phyloP scores from a whole-genome alignment of 2,329 filamentous ascomycete species.

The Verticillium albo-atrum region DNA sequence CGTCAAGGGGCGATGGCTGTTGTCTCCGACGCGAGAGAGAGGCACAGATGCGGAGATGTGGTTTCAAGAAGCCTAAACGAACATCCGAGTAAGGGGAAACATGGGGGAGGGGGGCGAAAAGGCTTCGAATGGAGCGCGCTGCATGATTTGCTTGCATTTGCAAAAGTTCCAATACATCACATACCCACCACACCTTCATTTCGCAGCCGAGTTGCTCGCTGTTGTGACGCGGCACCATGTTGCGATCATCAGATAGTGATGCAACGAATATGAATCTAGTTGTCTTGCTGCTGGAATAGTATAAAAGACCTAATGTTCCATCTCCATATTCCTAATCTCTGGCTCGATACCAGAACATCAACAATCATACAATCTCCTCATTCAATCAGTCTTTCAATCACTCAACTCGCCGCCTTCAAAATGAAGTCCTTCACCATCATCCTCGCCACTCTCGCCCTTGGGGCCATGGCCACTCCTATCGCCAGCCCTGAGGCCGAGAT shows the following conservation, averaged over 20 bases:
- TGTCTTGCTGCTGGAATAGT: not conserved
- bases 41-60: too few relatives aligned
- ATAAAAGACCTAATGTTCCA: not conserved
- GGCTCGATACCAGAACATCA: not conserved
- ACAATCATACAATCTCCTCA: not conserved
- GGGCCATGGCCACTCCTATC: not conserved
- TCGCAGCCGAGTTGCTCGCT: not conserved
- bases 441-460: not conserved
- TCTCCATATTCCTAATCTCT: not conserved
- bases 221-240: not conserved
- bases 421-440: not conserved
- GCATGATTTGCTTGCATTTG: not conserved
- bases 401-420: not conserved
- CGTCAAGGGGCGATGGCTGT: too few relatives aligned
- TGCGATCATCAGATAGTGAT: not conserved
- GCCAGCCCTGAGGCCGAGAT: not conserved
- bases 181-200: not conserved
- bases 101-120: too few relatives aligned
- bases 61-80: too few relatives aligned
- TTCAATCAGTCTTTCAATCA: not conserved
- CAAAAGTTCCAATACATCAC: not conserved
- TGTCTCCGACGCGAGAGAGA: too few relatives aligned
- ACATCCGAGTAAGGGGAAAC: too few relatives aligned
- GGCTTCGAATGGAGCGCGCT: not conserved
- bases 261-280: not conserved